Conservation (phyloP, 495 filamentous ascomycete species). For the Xylaria castorea region DNA sequence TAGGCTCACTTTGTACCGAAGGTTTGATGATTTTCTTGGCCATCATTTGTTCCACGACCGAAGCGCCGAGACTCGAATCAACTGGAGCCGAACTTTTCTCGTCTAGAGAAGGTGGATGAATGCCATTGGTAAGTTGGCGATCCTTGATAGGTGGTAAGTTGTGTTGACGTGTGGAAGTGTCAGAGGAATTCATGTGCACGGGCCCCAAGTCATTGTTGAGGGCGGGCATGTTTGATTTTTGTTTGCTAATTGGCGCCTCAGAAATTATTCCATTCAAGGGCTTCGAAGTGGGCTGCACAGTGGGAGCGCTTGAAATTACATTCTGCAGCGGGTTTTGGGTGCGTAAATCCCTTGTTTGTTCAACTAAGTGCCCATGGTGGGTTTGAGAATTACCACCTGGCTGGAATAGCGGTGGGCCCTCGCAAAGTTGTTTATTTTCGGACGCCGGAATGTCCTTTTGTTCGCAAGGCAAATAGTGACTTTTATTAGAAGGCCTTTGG, state of each 20-base stretch:
- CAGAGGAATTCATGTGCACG: neutral
- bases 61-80: neutral
- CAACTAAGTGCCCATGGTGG: neutral
- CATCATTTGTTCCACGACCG: neutral
- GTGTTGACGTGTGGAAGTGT: neutral
- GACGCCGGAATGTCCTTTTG: neutral
- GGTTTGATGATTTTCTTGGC: neutral
- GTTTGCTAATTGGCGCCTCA: neutral
- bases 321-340: neutral
- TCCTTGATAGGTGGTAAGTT: neutral
- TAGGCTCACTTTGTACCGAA: neutral
- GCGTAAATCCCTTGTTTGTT: slow-evolving; percentile 5
- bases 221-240: neutral
- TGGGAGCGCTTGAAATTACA: neutral
- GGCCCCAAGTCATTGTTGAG: neutral
- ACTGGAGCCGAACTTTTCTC: neutral
- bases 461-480: neutral
- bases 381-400: neutral
- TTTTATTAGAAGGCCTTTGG: neutral
- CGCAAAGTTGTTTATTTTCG: neutral
- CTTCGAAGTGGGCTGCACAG: neutral
- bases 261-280: neutral
- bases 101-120: neutral
- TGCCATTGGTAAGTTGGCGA: slow-evolving; percentile 7
- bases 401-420: neutral